A percentile compares a stretch with the other conserved stretches of the same genome.
These are phyloP conservation scores for Aspergillus fumigatus DNA, from an alignment of 2,329 filamentous ascomycete genomes.

Conservation along the genomic window DNA sequence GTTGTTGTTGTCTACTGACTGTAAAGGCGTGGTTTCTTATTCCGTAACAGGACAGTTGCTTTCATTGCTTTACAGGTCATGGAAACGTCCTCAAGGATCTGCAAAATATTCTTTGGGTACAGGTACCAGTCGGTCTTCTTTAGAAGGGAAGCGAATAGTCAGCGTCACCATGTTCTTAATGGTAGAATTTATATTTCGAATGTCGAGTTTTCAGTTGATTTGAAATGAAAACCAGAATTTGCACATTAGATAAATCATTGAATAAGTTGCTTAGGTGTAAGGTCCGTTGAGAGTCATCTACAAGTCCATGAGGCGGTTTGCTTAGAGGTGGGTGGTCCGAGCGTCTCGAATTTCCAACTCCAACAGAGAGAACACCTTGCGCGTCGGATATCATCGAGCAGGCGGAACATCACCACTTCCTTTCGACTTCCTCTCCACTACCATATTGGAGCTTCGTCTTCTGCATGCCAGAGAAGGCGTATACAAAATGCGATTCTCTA, in stretches of 20 bases:
- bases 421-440: slow-evolving; percentile 2
- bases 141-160: too few species aligned
- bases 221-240: too few species aligned
- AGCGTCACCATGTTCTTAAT: too few species aligned
- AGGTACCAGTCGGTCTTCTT: too few species aligned
- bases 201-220: too few species aligned
- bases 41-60: too few species aligned
- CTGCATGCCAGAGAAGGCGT: background rate
- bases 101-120: too few species aligned
- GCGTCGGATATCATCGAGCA: slow-evolving; percentile 16
- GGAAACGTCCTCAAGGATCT: too few species aligned
- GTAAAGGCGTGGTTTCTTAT: too few species aligned
- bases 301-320: slow-evolving; percentile 5
- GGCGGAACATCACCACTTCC: slow-evolving; percentile 10
- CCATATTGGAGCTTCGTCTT: background rate
- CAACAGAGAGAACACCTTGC: slow-evolving; percentile 29
- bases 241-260: background rate
- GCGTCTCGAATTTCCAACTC: slow-evolving; percentile 27
- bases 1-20: too few species aligned
- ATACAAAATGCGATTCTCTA: slow-evolving; percentile 38
- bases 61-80: too few species aligned
- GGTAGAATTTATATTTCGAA: too few species aligned
- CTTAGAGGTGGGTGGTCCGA: slow-evolving; percentile 32
- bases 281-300: background rate
- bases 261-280: background rate